Percentiles rank a stretch among this genome's conserved stretches.
phyloP scores from a whole-genome alignment of 1,284 basidiomycete genomes.

The Phellinidium pouzarii region DNA sequence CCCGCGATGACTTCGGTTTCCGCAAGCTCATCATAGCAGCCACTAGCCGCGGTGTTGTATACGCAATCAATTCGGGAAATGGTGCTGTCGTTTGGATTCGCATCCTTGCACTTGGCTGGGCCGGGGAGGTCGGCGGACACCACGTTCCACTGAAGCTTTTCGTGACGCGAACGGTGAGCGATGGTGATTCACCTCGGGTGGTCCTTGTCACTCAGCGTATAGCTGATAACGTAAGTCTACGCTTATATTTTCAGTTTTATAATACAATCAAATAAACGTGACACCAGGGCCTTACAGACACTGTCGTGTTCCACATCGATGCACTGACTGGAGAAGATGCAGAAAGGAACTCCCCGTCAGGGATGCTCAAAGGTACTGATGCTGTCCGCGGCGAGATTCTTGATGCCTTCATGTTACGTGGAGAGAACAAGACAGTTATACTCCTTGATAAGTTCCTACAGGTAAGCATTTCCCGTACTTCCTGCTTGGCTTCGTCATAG shows the following conservation, averaged over 20 bases:
- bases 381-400: conserved; percentile 50
- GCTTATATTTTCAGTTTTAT: conserved; percentile 5
- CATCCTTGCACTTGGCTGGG: conserved; percentile 61
- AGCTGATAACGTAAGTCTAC: conserved; percentile 49
- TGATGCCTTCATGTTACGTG: conserved; percentile 50
- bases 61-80: conserved; percentile 75
- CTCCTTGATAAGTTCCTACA: conserved; percentile 65
- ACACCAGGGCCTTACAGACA: conserved; percentile 49
- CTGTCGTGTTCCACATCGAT: conserved; percentile 74
- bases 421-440: conserved; percentile 42
- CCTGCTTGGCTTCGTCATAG: neutral
- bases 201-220: conserved; percentile 54
- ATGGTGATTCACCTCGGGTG: conserved; percentile 47
- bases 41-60: conserved; percentile 70
- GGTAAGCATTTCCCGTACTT: conserved; percentile 30
- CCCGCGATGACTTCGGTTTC: conserved; percentile 82
- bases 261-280: conserved; percentile 8
- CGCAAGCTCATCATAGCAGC: conserved; percentile 77
- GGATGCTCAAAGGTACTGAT: conserved; percentile 49
- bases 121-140: conserved; percentile 44
- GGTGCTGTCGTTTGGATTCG: conserved; percentile 75
- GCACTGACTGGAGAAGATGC: conserved; percentile 68
- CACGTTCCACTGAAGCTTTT: conserved; percentile 55
- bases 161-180: conserved; percentile 42
- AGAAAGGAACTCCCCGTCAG: conserved; percentile 24